phyloP scores from a whole-genome alignment of 805 yeast genomes.

The Hyphopichia homilentoma region DNA sequence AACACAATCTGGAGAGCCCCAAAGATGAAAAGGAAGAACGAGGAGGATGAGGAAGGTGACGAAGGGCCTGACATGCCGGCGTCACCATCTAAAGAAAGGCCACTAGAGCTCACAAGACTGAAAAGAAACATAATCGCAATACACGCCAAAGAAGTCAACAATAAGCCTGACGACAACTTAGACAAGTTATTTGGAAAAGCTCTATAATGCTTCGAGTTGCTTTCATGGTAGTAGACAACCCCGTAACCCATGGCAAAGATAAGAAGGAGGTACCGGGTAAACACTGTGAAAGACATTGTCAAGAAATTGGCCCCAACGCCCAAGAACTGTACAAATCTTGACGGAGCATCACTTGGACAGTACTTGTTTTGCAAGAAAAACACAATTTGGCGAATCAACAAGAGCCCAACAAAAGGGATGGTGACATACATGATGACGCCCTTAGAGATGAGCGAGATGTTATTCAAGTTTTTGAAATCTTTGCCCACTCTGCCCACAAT shows the following conservation, averaged over 20 bases:
- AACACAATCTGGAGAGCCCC: constrained; percentile 9
- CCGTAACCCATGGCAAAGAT: constrained; percentile 35
- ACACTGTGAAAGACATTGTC: constrained; percentile 3
- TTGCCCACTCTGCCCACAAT: constrained; percentile 22
- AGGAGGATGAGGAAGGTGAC: no score
- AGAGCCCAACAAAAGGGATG: constrained; percentile 14
- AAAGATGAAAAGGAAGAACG: constrained; percentile 1
- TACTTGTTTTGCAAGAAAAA: constrained; percentile 9
- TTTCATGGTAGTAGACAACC: constrained; percentile 23
- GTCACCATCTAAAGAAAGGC: neutral
- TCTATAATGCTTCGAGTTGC: constrained; percentile 18
- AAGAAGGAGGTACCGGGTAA: constrained; percentile 13
- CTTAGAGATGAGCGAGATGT: constrained; percentile 25
- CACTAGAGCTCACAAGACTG: neutral
- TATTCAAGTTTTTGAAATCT: constrained; percentile 23
- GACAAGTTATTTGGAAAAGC: constrained; percentile 14
- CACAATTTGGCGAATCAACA: neutral
- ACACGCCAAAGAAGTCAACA: no score
- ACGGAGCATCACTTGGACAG: constrained; percentile 2
- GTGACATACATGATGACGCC: constrained; percentile 22
- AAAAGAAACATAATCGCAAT: neutral
- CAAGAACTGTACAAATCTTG: constrained; percentile 3
- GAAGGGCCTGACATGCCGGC: no score
- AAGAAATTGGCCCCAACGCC: constrained; percentile 4
- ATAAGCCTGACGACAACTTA: constrained; percentile 7